These are phyloP conservation scores for Phytophthora meadii DNA, from an alignment of 352 stramenopile species.

Conservation along the genomic window DNA sequence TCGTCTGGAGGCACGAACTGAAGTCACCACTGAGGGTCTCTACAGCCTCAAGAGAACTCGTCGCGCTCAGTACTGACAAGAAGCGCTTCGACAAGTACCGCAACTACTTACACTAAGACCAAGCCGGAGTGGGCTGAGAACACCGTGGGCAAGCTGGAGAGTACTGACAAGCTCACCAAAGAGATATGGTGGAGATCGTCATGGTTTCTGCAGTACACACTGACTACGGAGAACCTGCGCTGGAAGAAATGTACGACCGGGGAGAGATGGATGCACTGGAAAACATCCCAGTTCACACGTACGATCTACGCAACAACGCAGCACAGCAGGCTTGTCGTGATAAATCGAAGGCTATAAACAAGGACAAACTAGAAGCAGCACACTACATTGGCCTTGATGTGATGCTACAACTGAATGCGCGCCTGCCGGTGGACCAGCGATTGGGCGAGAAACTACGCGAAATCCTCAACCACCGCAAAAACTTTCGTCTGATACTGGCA, in stretches of 20 bases:
- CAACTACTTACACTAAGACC: conserved; percentile 55
- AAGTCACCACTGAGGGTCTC: conserved; percentile 23
- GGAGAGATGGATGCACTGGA: conserved; percentile 43
- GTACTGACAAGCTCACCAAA: conserved; percentile 33
- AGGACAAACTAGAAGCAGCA: conserved; percentile 46
- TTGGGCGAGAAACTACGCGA: conserved; percentile 48
- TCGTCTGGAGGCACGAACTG: conserved; percentile 29
- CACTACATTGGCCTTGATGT: conserved; percentile 58
- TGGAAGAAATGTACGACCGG: conserved; percentile 36
- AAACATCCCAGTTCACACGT: conserved; percentile 46
- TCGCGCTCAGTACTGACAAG: conserved; percentile 28
- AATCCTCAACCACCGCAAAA: conserved; percentile 53
- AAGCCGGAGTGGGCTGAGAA: conserved; percentile 40
- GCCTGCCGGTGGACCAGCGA: conserved; percentile 38
- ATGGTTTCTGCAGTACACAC: conserved; percentile 48
- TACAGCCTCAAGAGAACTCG: conserved; percentile 36
- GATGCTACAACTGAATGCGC: conserved; percentile 53
- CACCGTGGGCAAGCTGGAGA: conserved; percentile 33
- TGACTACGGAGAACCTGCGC: conserved; percentile 33
- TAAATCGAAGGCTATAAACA: conserved; percentile 40
- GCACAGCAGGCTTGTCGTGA: conserved; percentile 53
- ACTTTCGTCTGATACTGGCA: conserved; percentile 48
- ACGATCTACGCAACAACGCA: conserved; percentile 40
- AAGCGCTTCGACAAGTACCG: conserved; percentile 54
- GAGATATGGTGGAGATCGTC: conserved; percentile 49